phyloP scores from a whole-genome alignment of 2,329 filamentous ascomycete species.

The Cercospora zeae-maydis region DNA sequence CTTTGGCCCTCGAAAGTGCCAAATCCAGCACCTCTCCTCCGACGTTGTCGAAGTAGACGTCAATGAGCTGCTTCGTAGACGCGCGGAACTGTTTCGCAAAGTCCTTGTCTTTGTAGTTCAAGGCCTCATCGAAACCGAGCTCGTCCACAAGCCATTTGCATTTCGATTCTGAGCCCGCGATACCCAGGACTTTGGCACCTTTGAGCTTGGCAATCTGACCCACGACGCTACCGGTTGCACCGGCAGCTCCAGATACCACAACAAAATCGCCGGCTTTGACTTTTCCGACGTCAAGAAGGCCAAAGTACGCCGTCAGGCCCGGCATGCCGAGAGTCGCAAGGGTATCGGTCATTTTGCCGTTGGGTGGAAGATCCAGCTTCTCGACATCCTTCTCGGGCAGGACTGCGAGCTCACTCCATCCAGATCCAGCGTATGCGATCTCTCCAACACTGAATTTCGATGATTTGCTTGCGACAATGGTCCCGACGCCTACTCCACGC shows the following conservation, averaged over 20 bases:
- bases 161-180: constrained; percentile 66
- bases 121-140: constrained; percentile 62
- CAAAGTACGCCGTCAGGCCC: constrained; percentile 72
- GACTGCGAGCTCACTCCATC: constrained; percentile 45
- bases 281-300: constrained; percentile 64
- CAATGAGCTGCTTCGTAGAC: constrained; percentile 49
- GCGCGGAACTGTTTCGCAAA: constrained; percentile 59
- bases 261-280: constrained; percentile 69
- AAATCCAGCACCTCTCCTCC: constrained; percentile 66
- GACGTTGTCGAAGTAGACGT: constrained; percentile 74
- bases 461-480: constrained; percentile 39
- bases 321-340: constrained; percentile 54
- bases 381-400: constrained; percentile 27
- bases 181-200: constrained; percentile 61
- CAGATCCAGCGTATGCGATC: constrained; percentile 34
- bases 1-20: constrained; percentile 60
- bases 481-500: constrained; percentile 38
- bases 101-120: constrained; percentile 66
- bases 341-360: constrained; percentile 28
- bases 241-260: constrained; percentile 73
- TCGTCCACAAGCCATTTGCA: constrained; percentile 62
- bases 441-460: constrained; percentile 35
- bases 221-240: constrained; percentile 71
- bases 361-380: constrained; percentile 24
- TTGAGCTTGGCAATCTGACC: constrained; percentile 75